Conservation (phyloP, 495 filamentous ascomycete species). For the Lepidopterella palustris region DNA sequence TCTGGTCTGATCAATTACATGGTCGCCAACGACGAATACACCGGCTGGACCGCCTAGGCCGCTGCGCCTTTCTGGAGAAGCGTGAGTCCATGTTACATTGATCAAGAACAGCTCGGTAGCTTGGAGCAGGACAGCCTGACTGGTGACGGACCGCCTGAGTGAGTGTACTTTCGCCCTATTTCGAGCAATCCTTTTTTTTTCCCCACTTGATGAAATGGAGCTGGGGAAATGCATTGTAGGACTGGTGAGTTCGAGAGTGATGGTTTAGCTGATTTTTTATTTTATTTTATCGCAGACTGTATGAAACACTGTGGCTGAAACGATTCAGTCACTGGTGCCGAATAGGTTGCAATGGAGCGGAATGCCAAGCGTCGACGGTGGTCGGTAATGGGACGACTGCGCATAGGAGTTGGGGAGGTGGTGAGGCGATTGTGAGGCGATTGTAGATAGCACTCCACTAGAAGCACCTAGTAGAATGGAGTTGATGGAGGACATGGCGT, state of each 20-base stretch:
- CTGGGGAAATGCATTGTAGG: no score
- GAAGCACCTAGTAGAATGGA: no score
- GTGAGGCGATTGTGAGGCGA: not conserved
- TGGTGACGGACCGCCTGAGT: conserved; percentile 36
- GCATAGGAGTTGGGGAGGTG: not conserved
- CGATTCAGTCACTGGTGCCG: conserved; percentile 15
- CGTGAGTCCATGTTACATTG: conserved; percentile 44
- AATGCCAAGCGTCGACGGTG: conserved; percentile 13
- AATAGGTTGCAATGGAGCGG: conserved; percentile 12
- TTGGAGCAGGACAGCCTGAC: conserved; percentile 45
- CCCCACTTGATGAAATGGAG: no score
- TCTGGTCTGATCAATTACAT: conserved; percentile 45
- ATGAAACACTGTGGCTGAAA: conserved; percentile 18
- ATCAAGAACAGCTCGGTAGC: conserved; percentile 40
- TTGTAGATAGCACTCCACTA: not conserved
- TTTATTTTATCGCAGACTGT: not conserved
- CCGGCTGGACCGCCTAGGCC: conserved; percentile 51
- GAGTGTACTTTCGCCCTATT: not conserved
- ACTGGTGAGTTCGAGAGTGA: no score
- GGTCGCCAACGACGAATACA: conserved; percentile 44
- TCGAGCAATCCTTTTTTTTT: no score
- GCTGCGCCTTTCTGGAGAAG: conserved; percentile 48
- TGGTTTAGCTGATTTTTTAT: not conserved
- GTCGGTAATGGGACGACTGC: not conserved
- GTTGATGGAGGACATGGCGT: not conserved